These are phyloP conservation scores for Firmiana major DNA, from an alignment of 345 rosid species.

Conservation along the genomic window DNA sequence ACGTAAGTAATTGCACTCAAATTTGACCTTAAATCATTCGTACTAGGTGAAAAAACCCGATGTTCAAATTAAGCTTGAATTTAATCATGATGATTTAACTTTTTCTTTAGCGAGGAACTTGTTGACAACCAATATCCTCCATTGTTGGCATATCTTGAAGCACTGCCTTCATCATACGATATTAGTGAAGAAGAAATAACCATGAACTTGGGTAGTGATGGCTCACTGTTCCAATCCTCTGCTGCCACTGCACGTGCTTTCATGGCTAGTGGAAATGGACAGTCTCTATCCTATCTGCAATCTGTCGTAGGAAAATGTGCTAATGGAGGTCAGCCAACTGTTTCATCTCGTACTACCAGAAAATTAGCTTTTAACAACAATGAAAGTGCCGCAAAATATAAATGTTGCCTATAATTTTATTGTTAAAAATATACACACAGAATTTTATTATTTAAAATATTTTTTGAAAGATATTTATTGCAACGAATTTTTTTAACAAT, in stretches of 20 bases:
- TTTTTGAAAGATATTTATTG: too few species aligned
- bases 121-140: conserved; percentile 26
- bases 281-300: conserved; percentile 42
- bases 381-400: too few species aligned
- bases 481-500: too few species aligned
- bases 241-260: conserved; percentile 63
- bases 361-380: too few species aligned
- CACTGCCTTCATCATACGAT: conserved; percentile 21
- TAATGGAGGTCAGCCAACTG: conserved; percentile 36
- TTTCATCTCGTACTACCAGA: too few species aligned
- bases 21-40: neutral
- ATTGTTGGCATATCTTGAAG: conserved; percentile 48
- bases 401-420: too few species aligned
- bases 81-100: too few species aligned
- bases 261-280: conserved; percentile 44
- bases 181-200: conserved; percentile 24
- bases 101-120: conserved; percentile 9
- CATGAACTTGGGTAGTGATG: conserved; percentile 29
- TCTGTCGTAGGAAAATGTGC: conserved; percentile 33
- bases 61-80: too few species aligned
- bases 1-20: conserved; percentile 32
- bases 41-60: too few species aligned
- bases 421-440: too few species aligned
- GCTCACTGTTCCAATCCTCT: conserved; percentile 63
- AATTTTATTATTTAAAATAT: too few species aligned